These are phyloP conservation scores for Helianthus annuus DNA, from an alignment of 129 eudicot genomes.

Conservation along the genomic window HanXRQr2.0-SUNRISE NC_035444.2:15444153-15444652, in stretches of 20 bases:
- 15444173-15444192: constrained; percentile 95
- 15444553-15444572: constrained; percentile 78
- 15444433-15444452: constrained; percentile 50
- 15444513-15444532: constrained; percentile 80
- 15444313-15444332: constrained; percentile 48
- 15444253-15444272: constrained; percentile 98
- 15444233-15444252: constrained; percentile 97
- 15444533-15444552: constrained; percentile 61
- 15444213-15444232: constrained; percentile 92
- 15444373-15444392: not conserved
- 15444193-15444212: constrained; percentile 98
- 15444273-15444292: constrained; percentile 82
- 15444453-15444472: constrained; percentile 75
- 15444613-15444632: constrained; percentile 63
- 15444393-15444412: constrained; percentile 41
- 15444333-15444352: not conserved
- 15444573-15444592: constrained; percentile 73
- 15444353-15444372: not conserved
- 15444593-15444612: constrained; percentile 72
- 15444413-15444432: constrained; percentile 59
- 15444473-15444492: constrained; percentile 68
- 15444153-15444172: constrained; percentile 85
- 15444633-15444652: constrained; percentile 99
- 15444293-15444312: constrained; percentile 90
- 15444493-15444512: constrained; percentile 61